Evolutionary conservation across 2,329 filamentous ascomycete species (phyloP).

Genomic region (Arachnomyces sp.): DNA sequence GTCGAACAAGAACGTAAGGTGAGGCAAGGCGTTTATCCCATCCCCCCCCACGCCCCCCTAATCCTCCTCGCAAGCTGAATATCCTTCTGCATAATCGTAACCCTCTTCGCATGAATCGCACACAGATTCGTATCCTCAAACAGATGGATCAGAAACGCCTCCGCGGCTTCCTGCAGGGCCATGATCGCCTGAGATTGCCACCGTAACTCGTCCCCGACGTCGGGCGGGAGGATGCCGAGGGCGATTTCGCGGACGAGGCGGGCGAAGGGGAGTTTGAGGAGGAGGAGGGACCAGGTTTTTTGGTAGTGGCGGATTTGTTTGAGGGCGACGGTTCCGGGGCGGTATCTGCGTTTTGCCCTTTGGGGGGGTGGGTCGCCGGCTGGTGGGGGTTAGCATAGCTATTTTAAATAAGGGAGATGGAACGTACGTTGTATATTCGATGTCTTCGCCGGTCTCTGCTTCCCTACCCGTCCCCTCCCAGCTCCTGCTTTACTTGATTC

Average conservation of each 20-base stretch:
- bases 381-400: constrained; percentile 23
- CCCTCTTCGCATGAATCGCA: constrained; percentile 91
- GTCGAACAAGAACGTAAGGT: not conserved
- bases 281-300: constrained; percentile 76
- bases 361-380: constrained; percentile 67
- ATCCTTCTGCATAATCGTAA: constrained; percentile 97
- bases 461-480: constrained; percentile 11
- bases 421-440: constrained; percentile 34
- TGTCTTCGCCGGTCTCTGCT: constrained; percentile 18
- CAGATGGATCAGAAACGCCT: constrained; percentile 92
- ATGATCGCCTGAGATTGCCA: constrained; percentile 96
- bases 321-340: constrained; percentile 75
- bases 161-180: constrained; percentile 89
- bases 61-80: constrained; percentile 85
- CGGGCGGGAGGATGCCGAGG: constrained; percentile 51
- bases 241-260: constrained; percentile 46
- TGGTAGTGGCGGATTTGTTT: constrained; percentile 90
- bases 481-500: constrained; percentile 9
- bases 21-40: constrained; percentile 37
- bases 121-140: constrained; percentile 96
- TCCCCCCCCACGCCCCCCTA: constrained; percentile 68
- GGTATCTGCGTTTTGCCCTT: constrained; percentile 56
- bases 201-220: constrained; percentile 61
- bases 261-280: constrained; percentile 52
- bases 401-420: not conserved